Evolutionary conservation across 345 rosid genomes (phyloP).

Genomic region (Lumnitzera racemosa): DNA sequence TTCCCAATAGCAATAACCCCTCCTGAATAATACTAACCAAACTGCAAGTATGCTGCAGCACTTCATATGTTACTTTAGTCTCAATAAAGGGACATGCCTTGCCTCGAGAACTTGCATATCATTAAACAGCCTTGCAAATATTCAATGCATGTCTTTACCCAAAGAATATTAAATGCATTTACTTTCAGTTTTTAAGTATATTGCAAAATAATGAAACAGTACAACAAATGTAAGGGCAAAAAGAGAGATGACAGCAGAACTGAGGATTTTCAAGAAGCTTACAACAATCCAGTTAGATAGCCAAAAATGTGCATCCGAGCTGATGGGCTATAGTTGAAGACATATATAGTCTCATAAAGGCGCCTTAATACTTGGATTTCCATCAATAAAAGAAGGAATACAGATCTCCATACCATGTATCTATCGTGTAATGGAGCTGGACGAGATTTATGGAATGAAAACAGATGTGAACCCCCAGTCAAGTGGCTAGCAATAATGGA

Average conservation of each 20-base stretch:
- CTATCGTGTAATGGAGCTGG: conserved; percentile 28
- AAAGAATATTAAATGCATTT: no score
- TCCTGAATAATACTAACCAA: no score
- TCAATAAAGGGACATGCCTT: no score
- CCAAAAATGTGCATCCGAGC: conserved; percentile 58
- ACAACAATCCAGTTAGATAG: conserved; percentile 56
- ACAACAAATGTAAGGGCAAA: conserved; percentile 3
- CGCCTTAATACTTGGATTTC: conserved; percentile 67
- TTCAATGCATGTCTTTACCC: no score
- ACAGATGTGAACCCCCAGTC: conserved; percentile 42
- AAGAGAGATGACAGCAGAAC: not conserved
- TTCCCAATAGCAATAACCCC: no score
- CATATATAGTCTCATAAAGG: conserved; percentile 46
- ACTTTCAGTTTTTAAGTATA: not conserved
- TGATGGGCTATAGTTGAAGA: conserved; percentile 52
- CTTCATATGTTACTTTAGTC: no score
- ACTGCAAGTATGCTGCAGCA: no score
- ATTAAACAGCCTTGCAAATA: no score
- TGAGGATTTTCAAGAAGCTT: conserved; percentile 26
- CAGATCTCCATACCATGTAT: conserved; percentile 40
- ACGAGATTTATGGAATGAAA: conserved; percentile 33
- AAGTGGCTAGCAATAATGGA: conserved; percentile 34
- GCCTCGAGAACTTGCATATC: no score
- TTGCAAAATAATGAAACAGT: not conserved
- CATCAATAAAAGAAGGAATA: conserved; percentile 59